phyloP scores from a whole-genome alignment of 805 yeast species.

The Candida sonorensis region DNA sequence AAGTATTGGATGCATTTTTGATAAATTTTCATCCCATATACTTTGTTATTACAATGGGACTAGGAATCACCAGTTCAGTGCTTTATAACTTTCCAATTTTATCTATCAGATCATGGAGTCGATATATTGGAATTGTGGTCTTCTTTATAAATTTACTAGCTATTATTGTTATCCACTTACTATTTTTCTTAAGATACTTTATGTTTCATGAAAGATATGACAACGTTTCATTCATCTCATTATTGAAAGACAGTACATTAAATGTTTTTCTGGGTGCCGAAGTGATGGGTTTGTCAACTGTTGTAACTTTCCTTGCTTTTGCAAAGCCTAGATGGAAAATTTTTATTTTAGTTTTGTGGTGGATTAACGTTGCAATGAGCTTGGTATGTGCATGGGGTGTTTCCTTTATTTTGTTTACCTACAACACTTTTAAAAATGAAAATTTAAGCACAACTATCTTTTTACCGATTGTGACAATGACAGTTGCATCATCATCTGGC shows the following conservation, averaged over 20 bases:
- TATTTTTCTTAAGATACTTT: slow-evolving; percentile 35
- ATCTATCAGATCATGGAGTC: slow-evolving; percentile 26
- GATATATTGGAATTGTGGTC: slow-evolving; percentile 48
- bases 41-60: slow-evolving; percentile 80
- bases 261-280: slow-evolving; percentile 70
- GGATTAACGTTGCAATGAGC: slow-evolving; percentile 54
- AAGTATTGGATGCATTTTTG: slow-evolving; percentile 10
- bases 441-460: slow-evolving; percentile 52
- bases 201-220: slow-evolving; percentile 25
- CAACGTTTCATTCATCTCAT: slow-evolving; percentile 13
- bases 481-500: slow-evolving; percentile 72
- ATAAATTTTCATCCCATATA: slow-evolving; percentile 44
- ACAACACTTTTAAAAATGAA: slow-evolving; percentile 26
- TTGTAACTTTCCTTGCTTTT: slow-evolving; percentile 48
- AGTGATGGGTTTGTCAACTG: slow-evolving; percentile 72
- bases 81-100: slow-evolving; percentile 62
- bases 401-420: slow-evolving; percentile 41
- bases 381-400: slow-evolving; percentile 56
- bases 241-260: slow-evolving; percentile 35
- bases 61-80: slow-evolving; percentile 63
- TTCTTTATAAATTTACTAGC: slow-evolving; percentile 52
- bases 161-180: slow-evolving; percentile 34
- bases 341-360: slow-evolving; percentile 62
- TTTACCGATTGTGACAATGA: slow-evolving; percentile 73
- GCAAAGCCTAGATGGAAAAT: slow-evolving; percentile 37